Evolutionary conservation across 148 eudicot species (phyloP), one percentile per base, ranked within the genome.

Genomic region (Camellia lanceoleosa): DNA sequence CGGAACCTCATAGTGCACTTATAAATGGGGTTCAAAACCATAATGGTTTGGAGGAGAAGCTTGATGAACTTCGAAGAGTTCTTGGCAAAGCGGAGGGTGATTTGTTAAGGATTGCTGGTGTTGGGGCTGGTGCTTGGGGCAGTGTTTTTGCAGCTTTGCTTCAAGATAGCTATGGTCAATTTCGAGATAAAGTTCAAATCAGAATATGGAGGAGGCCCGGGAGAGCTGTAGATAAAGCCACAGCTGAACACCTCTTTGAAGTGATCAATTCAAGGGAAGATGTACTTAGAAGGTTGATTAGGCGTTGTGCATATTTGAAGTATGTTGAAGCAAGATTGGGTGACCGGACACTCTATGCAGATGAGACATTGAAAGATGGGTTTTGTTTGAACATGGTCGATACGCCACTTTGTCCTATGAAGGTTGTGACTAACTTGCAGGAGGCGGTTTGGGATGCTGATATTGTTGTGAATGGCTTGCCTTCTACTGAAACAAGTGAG

Each of bases 381-480:
- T 90, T 90, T 82, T 88, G 89, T 83, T 79, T 89, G 64, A 89
- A 89, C 83, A 89, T 89, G 92, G 81, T 89, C 44, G 92, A 89
- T 78, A 89, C 92, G 0, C 92, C 92, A 18, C 84, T 90, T 67
- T 90, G 91, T 61, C 92, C 92, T 23, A 63, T 90, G 86, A 90
- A 90, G 80, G 91, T 90, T 73, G 92, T 90, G 54, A 91, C 91
- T 71, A 89, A 89, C 68, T 81, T 92, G 80, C 92, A 90, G 82
- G 90, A 90, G 82, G 92, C 94, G 2, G 86, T 87, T 64, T 92
- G 94, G 93, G 91, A 89, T 79, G 92, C 92, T 0, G 92, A 90
- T 71, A 87, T 90, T 38, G 89, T 88, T 56, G 86, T 90, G 73
- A 92, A 88, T 81, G 92, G 90, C 23, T 85, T 89, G 88, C 92